phyloP scores from a whole-genome alignment of 345 rosid genomes.

The Camelina laxa region DNA sequence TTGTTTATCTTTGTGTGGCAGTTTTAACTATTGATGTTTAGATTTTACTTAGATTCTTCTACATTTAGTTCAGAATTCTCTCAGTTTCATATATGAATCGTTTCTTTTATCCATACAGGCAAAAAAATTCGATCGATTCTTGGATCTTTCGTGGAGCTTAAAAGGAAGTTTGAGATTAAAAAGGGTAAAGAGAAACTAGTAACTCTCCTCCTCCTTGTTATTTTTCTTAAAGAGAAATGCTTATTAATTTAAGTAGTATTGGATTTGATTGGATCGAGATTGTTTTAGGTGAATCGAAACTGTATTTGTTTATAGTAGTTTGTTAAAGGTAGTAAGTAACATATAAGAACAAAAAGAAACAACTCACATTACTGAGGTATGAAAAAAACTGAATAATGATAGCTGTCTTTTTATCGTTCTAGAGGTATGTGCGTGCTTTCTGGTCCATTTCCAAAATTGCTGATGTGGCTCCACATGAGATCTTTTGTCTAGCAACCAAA shows the following conservation, averaged over 20 bases:
- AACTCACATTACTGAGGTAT: slow-evolving; percentile 43
- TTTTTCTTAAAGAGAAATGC: not conserved
- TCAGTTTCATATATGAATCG: too few species aligned
- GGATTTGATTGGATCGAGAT: slow-evolving; percentile 36
- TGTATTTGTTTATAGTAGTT: slow-evolving; percentile 27
- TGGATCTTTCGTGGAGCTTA: slow-evolving; percentile 22
- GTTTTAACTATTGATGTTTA: not conserved
- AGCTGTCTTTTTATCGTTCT: slow-evolving; percentile 51
- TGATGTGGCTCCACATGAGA: slow-evolving; percentile 57
- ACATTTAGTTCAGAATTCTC: too few species aligned
- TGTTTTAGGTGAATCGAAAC: slow-evolving; percentile 32
- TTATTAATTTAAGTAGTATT: not conserved
- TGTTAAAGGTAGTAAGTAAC: slow-evolving; percentile 8
- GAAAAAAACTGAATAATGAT: slow-evolving; percentile 29
- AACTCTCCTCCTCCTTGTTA: slow-evolving; percentile 11
- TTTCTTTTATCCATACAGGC: slow-evolving; percentile 2
- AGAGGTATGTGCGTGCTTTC: slow-evolving; percentile 41
- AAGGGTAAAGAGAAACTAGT: slow-evolving; percentile 21
- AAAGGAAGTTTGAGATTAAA: not conserved
- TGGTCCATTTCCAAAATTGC: slow-evolving; percentile 42
- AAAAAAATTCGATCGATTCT: not conserved
- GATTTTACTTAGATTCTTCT: not conserved
- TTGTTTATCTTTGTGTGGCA: not conserved
- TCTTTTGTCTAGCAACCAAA: slow-evolving; percentile 21
- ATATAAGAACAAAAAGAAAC: slow-evolving; percentile 54